Percentiles rank a stretch among this genome's conserved stretches.
Evolutionary conservation across 352 stramenopile species (phyloP).

Genomic region (Globisporangium paddicum): DNA sequence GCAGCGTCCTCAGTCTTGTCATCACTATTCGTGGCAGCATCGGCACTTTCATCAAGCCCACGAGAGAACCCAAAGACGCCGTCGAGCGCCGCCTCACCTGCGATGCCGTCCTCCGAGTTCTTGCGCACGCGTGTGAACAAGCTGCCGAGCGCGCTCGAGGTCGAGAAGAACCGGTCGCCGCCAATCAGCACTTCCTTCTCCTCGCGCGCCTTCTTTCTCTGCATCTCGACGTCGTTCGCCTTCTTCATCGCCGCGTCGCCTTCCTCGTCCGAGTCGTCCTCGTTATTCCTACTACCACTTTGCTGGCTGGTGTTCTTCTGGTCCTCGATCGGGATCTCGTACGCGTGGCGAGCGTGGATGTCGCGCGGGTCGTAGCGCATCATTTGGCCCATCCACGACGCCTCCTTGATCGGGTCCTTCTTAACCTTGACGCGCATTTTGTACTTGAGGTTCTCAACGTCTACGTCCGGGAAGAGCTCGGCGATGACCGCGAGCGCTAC

Average conservation of each 20-base stretch:
- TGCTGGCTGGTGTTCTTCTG: conserved; percentile 2
- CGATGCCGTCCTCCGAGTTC: conserved; percentile 78
- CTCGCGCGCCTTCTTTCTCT: conserved; percentile 21
- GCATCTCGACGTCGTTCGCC: conserved; percentile 4
- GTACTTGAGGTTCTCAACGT: conserved; percentile 59
- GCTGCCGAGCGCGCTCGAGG: conserved; percentile 45
- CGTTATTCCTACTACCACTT: conserved; percentile 7
- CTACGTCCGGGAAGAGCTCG: conserved; percentile 59
- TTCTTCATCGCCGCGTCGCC: conserved; percentile 13
- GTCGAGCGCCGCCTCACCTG: conserved; percentile 70
- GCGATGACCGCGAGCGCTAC: conserved; percentile 45
- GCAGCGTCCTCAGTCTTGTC: background rate
- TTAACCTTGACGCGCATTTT: conserved; percentile 34
- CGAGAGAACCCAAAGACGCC: conserved; percentile 44
- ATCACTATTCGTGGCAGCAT: conserved; percentile 6
- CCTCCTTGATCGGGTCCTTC: conserved; percentile 65
- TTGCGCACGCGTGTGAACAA: conserved; percentile 75
- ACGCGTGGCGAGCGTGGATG: conserved; percentile 30
- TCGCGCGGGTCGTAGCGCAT: conserved; percentile 67
- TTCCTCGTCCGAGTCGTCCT: conserved; percentile 13
- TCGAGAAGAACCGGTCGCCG: conserved; percentile 73
- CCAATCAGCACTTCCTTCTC: conserved; percentile 48
- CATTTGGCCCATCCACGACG: conserved; percentile 73
- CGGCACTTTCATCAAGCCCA: background rate
- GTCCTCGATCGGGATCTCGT: conserved; percentile 41